Evolutionary conservation across 371 early-diverging fungal genomes (phyloP).

Genomic region (Mortierella sp.): DNA sequence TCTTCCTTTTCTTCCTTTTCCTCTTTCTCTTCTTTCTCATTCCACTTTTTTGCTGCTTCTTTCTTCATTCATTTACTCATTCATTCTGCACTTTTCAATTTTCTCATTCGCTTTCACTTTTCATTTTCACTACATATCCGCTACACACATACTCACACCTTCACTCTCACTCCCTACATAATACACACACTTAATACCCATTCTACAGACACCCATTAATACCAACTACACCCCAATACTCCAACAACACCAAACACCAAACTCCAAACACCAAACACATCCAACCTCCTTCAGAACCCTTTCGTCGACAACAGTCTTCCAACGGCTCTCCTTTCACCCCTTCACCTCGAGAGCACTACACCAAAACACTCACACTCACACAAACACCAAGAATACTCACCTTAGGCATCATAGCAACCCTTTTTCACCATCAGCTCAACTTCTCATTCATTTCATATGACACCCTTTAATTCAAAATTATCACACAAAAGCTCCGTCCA

Average conservation of each 20-base stretch:
- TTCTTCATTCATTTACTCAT: background rate
- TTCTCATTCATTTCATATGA: background rate
- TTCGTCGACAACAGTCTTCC: background rate
- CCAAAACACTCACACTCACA: background rate
- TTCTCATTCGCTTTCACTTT: background rate
- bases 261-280: no score
- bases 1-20: no score
- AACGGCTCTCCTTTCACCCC: background rate
- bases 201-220: background rate
- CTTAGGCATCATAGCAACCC: background rate
- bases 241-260: background rate
- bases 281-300: background rate
- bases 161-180: background rate
- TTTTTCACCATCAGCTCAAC: background rate
- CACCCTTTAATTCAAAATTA: background rate
- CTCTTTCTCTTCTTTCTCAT: background rate
- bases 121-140: no score
- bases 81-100: background rate
- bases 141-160: background rate
- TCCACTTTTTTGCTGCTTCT: background rate
- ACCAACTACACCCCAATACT: background rate
- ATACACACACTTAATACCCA: background rate
- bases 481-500: conserved; percentile 5
- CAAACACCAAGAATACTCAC: background rate
- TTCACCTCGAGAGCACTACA: background rate